A percentile compares a stretch with the other conserved stretches of the same genome.
phyloP scores from a whole-genome alignment of 2,329 filamentous ascomycete genomes.

The Geosmithia flava region DNA sequence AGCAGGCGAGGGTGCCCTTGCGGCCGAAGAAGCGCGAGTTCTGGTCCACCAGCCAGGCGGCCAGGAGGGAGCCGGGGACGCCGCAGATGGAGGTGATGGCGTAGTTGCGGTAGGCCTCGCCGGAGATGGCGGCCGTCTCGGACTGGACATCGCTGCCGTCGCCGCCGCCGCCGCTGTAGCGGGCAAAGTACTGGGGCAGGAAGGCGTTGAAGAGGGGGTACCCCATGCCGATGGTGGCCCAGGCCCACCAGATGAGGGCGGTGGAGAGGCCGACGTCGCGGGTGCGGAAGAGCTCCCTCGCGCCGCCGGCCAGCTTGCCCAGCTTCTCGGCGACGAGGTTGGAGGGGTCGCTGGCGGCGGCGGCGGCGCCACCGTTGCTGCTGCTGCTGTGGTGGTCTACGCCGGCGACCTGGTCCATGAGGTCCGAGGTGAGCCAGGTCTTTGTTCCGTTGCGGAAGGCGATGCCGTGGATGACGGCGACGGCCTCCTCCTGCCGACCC shows the following conservation, averaged over 20 bases:
- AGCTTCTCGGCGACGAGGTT: conserved; percentile 45
- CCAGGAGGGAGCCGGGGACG: conserved; percentile 65
- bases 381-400: conserved; percentile 21
- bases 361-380: neutral
- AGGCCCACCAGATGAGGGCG: conserved; percentile 60
- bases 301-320: conserved; percentile 49
- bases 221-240: conserved; percentile 73
- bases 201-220: conserved; percentile 87
- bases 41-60: conserved; percentile 58
- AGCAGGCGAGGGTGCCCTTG: conserved; percentile 57
- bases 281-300: conserved; percentile 51
- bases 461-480: conserved; percentile 68
- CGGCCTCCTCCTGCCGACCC: conserved; percentile 67
- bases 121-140: conserved; percentile 24
- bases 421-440: conserved; percentile 67
- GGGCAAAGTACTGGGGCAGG: conserved; percentile 70
- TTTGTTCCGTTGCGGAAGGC: conserved; percentile 57
- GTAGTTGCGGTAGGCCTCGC: conserved; percentile 63
- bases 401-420: conserved; percentile 42
- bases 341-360: neutral
- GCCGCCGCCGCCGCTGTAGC: conserved; percentile 28
- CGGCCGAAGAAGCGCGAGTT: conserved; percentile 52
- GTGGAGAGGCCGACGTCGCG: conserved; percentile 40
- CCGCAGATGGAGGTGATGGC: conserved; percentile 68
- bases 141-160: conserved; percentile 14